Conservation (phyloP, 225 moss, liverwort and hornwort species). For the Thuidium tamariscinum region DNA sequence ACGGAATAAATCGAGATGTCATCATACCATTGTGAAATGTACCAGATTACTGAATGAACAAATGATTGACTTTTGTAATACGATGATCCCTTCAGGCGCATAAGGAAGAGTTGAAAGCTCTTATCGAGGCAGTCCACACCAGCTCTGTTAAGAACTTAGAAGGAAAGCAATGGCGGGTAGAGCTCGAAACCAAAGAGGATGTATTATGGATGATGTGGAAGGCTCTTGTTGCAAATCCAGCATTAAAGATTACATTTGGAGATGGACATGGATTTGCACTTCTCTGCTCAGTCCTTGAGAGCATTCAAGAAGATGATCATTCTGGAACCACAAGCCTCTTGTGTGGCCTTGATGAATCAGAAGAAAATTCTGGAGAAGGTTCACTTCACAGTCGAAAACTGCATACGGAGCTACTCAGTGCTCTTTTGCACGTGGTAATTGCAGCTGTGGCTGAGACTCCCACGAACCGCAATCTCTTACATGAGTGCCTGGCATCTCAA, state of each 20-base stretch:
- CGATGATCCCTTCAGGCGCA: conserved; percentile 39
- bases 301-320: conserved; percentile 41
- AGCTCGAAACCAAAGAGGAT: conserved; percentile 65
- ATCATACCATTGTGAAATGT: background rate
- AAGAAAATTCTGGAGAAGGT: conserved; percentile 9
- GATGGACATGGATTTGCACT: conserved; percentile 78
- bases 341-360: conserved; percentile 32
- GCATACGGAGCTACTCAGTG: conserved; percentile 48
- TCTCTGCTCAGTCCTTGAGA: conserved; percentile 59
- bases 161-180: conserved; percentile 68
- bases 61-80: background rate
- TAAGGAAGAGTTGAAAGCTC: conserved; percentile 66
- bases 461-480: conserved; percentile 57
- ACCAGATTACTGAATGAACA: background rate
- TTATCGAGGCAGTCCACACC: conserved; percentile 60
- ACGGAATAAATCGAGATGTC: background rate
- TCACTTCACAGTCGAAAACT: conserved; percentile 3
- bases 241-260: conserved; percentile 65
- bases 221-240: conserved; percentile 54
- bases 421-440: conserved; percentile 68
- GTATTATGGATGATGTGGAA: conserved; percentile 91
- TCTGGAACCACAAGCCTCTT: background rate
- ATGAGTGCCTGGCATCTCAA: conserved; percentile 50
- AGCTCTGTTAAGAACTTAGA: conserved; percentile 46
- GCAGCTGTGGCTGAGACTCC: conserved; percentile 60